Evolutionary conservation across 805 yeast species (phyloP).

Genomic region (Kluyveromyces nonfermentans): DNA sequence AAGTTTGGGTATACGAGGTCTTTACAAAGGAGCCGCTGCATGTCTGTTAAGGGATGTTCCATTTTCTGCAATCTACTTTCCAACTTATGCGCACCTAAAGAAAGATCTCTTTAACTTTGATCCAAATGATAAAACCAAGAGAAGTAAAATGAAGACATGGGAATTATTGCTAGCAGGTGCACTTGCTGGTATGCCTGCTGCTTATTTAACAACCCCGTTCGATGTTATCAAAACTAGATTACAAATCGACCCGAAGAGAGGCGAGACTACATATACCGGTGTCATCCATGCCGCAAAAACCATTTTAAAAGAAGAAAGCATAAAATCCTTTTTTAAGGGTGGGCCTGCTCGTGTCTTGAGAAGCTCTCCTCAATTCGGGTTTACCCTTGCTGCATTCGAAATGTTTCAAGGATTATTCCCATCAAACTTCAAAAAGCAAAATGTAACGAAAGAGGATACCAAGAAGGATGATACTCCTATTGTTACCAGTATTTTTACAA

Average conservation of each 20-base stretch:
- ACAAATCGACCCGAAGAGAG: conserved; percentile 71
- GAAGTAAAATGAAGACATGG: conserved; percentile 61
- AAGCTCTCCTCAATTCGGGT: conserved; percentile 97
- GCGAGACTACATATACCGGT: conserved; percentile 70
- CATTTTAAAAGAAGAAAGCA: conserved; percentile 74
- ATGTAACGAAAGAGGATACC: conserved; percentile 7
- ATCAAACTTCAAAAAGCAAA: conserved; percentile 12
- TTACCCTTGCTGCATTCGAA: conserved; percentile 96
- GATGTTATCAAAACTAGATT: conserved; percentile 94
- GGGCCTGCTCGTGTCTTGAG: conserved; percentile 90
- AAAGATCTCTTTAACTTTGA: conserved; percentile 74
- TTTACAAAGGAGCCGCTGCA: conserved; percentile 86
- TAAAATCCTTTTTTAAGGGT: conserved; percentile 86
- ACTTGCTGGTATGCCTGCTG: conserved; percentile 96
- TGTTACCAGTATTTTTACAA: conserved; percentile 15
- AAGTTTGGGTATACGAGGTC: conserved; percentile 72
- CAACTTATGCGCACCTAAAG: conserved; percentile 90
- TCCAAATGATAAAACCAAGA: conserved; percentile 52
- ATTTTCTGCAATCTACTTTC: conserved; percentile 93
- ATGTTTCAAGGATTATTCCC: conserved; percentile 75
- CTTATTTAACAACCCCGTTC: conserved; percentile 91
- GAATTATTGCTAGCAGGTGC: conserved; percentile 86
- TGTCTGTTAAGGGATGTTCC: conserved; percentile 94
- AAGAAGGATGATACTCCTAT: conserved; percentile 17
- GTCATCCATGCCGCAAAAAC: conserved; percentile 67